phyloP scores from a whole-genome alignment of 116 monocot species.

The Trichopus zeylanicus region DNA sequence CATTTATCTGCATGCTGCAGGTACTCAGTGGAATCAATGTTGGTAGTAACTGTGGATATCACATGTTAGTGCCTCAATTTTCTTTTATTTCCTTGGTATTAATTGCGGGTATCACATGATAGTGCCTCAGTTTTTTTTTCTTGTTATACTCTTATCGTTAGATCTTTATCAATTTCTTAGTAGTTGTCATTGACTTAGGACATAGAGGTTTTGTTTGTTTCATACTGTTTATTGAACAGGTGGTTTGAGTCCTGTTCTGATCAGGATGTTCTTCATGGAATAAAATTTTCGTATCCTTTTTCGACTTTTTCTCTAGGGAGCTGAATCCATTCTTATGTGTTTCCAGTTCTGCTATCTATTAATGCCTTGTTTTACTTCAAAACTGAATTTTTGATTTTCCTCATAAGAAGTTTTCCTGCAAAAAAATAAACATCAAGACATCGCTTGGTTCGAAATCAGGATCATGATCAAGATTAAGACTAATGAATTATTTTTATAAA shows the following conservation, averaged over 20 bases:
- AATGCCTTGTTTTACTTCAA: too few relatives aligned
- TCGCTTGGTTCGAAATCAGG: too few relatives aligned
- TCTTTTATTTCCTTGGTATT: conserved; percentile 28
- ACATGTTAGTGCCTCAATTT: conserved; percentile 38
- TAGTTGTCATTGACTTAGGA: neutral
- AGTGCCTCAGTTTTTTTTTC: conserved; percentile 11
- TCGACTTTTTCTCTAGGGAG: too few relatives aligned
- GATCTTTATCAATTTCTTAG: neutral
- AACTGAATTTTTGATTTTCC: too few relatives aligned
- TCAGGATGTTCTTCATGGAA: neutral
- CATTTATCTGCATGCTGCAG: conserved; percentile 35
- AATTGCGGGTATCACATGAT: conserved; percentile 81
- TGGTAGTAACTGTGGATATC: conserved; percentile 81
- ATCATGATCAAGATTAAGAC: too few relatives aligned
- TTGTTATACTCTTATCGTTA: too few relatives aligned
- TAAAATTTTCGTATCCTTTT: too few relatives aligned
- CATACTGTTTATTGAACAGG: neutral
- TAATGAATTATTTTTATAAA: too few relatives aligned
- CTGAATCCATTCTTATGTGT: too few relatives aligned
- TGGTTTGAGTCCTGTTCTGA: neutral
- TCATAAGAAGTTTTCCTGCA: too few relatives aligned
- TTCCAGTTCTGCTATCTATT: too few relatives aligned
- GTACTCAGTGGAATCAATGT: conserved; percentile 87
- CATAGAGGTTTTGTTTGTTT: neutral
- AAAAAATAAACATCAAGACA: too few relatives aligned